Conservation (phyloP, 108 stramenopile genomes). For the Skeletonema menzelii region DNA sequence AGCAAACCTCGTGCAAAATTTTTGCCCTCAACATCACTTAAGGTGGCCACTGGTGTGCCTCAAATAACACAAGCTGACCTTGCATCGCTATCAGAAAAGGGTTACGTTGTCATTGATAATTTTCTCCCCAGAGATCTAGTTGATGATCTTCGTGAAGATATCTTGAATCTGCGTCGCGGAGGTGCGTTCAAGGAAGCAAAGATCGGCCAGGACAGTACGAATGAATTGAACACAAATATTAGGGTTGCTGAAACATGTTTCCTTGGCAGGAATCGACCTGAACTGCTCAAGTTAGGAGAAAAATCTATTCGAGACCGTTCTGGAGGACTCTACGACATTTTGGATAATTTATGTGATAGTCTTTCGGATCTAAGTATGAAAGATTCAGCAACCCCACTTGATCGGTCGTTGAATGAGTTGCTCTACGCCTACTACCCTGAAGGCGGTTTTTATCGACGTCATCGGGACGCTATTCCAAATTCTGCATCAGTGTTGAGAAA, state of each 20-base stretch:
- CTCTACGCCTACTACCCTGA: conserved; percentile 79
- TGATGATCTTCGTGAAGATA: conserved; percentile 59
- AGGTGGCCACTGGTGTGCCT: conserved; percentile 5
- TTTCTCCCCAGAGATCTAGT: conserved; percentile 56
- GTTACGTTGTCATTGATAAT: conserved; percentile 62
- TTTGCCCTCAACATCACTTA: background rate
- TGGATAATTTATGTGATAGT: conserved; percentile 53
- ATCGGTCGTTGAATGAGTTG: conserved; percentile 52
- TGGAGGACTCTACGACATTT: conserved; percentile 47
- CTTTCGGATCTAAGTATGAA: conserved; percentile 33
- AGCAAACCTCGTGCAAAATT: background rate
- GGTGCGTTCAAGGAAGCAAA: conserved; percentile 62
- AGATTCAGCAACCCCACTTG: conserved; percentile 17
- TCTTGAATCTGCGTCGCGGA: conserved; percentile 40
- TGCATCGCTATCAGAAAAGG: conserved; percentile 32
- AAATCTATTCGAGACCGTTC: conserved; percentile 33
- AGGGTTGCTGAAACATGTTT: conserved; percentile 79
- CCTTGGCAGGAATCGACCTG: conserved; percentile 46
- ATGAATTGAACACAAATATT: conserved; percentile 59
- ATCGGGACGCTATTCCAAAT: conserved; percentile 73
- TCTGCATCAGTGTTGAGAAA: conserved; percentile 63
- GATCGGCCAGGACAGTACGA: conserved; percentile 71
- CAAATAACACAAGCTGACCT: conserved; percentile 21
- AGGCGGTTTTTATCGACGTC: conserved; percentile 78
- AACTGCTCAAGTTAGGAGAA: conserved; percentile 21